Evolutionary conservation across 352 stramenopile species (phyloP), one percentile per base, ranked within the genome.

Genomic region (Nothophytophthora sp.): DNA sequence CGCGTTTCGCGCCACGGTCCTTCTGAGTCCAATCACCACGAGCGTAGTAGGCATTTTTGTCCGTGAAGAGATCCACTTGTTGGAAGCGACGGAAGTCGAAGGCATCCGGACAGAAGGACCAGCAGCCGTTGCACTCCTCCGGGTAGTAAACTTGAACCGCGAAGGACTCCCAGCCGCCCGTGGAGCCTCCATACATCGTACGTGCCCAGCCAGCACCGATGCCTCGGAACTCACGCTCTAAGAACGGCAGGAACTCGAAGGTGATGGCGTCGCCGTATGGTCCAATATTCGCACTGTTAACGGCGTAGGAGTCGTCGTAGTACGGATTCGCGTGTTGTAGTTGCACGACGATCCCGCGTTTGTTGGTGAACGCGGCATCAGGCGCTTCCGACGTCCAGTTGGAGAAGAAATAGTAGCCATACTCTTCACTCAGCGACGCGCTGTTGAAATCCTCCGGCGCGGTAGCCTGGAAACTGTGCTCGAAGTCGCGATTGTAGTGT

Each of bases 51-150:
- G 79, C 79, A 48, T 88, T 90, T 16, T 60, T 50, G 60, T 90
- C 76, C 2, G 74, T 58, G 7, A 86, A 61, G 13, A 90, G 39
- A 34, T 90, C 66, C 18, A 90, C 79, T 44, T 88, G 74, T 48
- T 90, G 79, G 57, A 90, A 90, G 7, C 81, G 78, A 39, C 62
- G 79, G 42, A 90, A 90, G 50, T 90, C 79, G 43, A 88, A 90
- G 29, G 79, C 77, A 40, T 90, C 78, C 0, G 78, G 78, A 24
- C 78, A 90, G 53, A 90, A 90, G n/a, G 76, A 82, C 78, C 76
- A 90, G 70, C 79, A 90, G 46, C 79, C 79, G 44, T 88, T 90
- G 73, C 88, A 90, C 22, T 86, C 79, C 16, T 90, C 76, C 3
- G 76, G 78, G 47, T 90, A 90, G 56, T 81, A 87, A 2, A 90